Base-by-base conservation (phyloP, 345 rosid genomes). In the Balakata baccata region DNA sequence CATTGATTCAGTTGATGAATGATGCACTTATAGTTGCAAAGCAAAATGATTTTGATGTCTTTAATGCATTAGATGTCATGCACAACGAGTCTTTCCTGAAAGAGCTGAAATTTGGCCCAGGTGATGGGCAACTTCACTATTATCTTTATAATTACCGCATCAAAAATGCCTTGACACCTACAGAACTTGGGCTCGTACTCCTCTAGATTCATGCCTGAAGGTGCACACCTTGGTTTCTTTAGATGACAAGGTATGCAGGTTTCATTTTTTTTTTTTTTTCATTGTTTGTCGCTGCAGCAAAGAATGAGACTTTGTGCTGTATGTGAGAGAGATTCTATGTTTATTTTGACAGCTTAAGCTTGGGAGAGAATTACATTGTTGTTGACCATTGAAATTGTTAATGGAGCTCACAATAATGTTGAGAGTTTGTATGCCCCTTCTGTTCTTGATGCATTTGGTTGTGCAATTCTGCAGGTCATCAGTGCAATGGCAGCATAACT, bases 81-180 rank as follows among this genome's bases (percentile, higher is more conserved):
- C 87, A 89, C n/a, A 94, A 94, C 8, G 97, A 92, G 74, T 77
- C 87, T n/a, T 92, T 94, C 78, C 84, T 94, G 86, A 94, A 87
- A 74, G 97, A 89, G 52, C 79, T 94, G 82, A 94, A 94, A 82
- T 94, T 92, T 53, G 96, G 97, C 16, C 97, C 97, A 13, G 96
- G 98, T 62, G 96, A 89, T 78, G 97, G 98, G 57, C 94, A 94
- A 67, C 97, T 92, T 70, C 98, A 90, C 82, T 92, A 92, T 79
- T 92, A 94, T 73, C 90, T 92, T 61, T 94, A 90, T 20, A 94
- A 94, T 68, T 92, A 92, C 73, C 89, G 94, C 51, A 13, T 88
- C n/a, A 80, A 64, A 75, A 80, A 79, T 47, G 84, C 92, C 2
- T 74, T 94, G 83, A 81, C 79, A 78, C 81, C 98, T 50, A 76